These are phyloP conservation scores for Sanghuangporus weigelae DNA, from an alignment of 1,284 basidiomycete species.

Conservation along the genomic window DNA sequence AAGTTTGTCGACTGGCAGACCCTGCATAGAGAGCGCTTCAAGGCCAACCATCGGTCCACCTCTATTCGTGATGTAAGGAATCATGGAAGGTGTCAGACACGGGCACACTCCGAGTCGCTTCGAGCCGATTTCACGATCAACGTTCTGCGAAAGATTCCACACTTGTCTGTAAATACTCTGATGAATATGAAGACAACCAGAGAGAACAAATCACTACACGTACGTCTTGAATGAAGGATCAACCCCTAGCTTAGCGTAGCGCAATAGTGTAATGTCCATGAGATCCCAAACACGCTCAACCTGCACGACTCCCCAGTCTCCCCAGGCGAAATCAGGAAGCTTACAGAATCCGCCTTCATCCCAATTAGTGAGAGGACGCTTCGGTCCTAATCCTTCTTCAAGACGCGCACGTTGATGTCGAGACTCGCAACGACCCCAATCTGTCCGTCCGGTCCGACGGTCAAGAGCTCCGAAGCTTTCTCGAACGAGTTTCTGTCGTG, in stretches of 20 bases:
- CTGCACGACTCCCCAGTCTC: constrained; percentile 87
- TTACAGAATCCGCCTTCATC: constrained; percentile 89
- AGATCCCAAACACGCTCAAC: constrained; percentile 94
- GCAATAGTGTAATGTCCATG: constrained; percentile 86
- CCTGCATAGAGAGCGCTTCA: constrained; percentile 91
- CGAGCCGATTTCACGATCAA: constrained; percentile 83
- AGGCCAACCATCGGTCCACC: constrained; percentile 95
- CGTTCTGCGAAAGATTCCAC: constrained; percentile 98
- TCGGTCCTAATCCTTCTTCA: constrained; percentile 78
- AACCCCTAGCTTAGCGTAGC: constrained; percentile 74
- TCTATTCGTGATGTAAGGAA: constrained; percentile 92
- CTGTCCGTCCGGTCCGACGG: constrained; percentile 65
- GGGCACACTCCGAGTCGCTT: constrained; percentile 81
- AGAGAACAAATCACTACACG: constrained; percentile 25
- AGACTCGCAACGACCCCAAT: constrained; percentile 91
- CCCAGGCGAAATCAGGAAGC: constrained; percentile 88
- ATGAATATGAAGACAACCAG: background rate
- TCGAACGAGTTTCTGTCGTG: constrained; percentile 76
- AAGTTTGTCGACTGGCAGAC: constrained; percentile 87
- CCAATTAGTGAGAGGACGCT: constrained; percentile 89
- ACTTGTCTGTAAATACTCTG: constrained; percentile 51
- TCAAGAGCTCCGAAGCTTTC: constrained; percentile 59
- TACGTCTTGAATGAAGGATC: constrained; percentile 87
- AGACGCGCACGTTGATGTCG: constrained; percentile 85
- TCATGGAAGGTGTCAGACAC: constrained; percentile 94